Base-by-base conservation (phyloP, 768 basidiomycete genomes). In the Dentipellis sp. region DNA sequence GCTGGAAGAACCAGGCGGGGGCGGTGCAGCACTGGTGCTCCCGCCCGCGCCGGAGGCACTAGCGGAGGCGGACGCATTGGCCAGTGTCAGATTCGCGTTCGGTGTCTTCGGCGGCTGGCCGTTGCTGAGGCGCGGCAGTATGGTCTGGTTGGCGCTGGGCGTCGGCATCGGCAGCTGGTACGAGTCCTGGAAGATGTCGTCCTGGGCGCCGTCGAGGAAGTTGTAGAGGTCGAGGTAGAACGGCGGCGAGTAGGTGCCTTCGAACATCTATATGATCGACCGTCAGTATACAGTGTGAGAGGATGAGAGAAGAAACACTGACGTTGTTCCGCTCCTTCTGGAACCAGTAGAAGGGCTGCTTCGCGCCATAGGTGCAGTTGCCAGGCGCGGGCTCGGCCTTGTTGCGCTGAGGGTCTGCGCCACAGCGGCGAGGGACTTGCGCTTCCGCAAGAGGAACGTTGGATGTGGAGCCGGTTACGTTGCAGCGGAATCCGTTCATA, bases 401-500 rank as follows among this genome's bases (percentile, higher is more conserved):
- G 22, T 70, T 64, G 61, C 78, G 78, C 0, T 64, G 63, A 0
- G 76, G 73, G 57, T 90, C 84, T 7, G 75, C 73, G 0, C 83
- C 84, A 57, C 87, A 89, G 35, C 85, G 78, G 17, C 81, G 76
- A n/a, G 86, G 70, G 14, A 86, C 67, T 58, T 83, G 72, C 36
- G 85, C 68, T 16, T 74, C 72, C 0, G 83, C 83, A 11, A 86
- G 70, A 1, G 77, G 65, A 2, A 78, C 75, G 29, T 61, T 74
- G 2, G 82, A 82, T 0, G 76, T 79, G 2, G 80, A 72, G 35
- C 71, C 70, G 0, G 79, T 81, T 51, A 87, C 65, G 55, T 79
- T 77, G 69, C 87, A 88, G 57, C 77, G 77, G 75, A 87, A 88
- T 4, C 81, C 84, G 53, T 81, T 88, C 85, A 87, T 87, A 67